Conservation (phyloP, 345 rosid genomes). For the Erucastrum elatum region DNA sequence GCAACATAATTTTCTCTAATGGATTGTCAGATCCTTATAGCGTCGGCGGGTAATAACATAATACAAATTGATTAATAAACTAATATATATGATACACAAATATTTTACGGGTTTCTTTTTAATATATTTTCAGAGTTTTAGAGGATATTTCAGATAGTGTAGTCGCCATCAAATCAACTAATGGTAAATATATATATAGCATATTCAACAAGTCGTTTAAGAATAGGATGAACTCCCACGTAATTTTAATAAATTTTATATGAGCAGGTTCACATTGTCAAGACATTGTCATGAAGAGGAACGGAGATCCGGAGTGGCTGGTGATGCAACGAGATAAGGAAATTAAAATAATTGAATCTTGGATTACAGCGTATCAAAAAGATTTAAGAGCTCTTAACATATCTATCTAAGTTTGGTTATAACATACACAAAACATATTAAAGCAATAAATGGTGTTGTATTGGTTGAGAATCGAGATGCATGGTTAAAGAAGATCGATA, state of each 20-base stretch:
- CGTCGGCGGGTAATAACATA: conserved; percentile 45
- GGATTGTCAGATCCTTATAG: conserved; percentile 56
- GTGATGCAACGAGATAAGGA: conserved; percentile 42
- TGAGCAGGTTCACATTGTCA: conserved; percentile 49
- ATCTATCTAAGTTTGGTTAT: conserved; percentile 11
- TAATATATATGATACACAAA: not conserved
- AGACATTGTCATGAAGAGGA: conserved; percentile 26
- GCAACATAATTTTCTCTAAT: conserved; percentile 58
- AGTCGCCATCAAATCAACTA: conserved; percentile 42
- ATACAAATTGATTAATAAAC: not conserved
- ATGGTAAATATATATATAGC: conserved; percentile 6
- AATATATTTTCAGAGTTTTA: conserved; percentile 37
- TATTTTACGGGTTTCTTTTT: not conserved
- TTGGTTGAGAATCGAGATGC: not conserved
- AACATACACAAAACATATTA: not conserved
- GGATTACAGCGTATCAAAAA: conserved; percentile 42
- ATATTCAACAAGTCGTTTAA: not conserved
- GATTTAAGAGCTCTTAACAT: conserved; percentile 28
- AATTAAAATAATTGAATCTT: conserved; percentile 38
- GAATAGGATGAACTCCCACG: not conserved
- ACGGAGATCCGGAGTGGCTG: conserved; percentile 49
- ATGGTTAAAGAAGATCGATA: not conserved
- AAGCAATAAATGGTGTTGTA: conserved; percentile 4
- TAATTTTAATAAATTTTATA: not conserved
- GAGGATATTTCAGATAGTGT: conserved; percentile 49